Evolutionary conservation across 805 yeast species (phyloP).

Genomic region (Kodamaea kaohsiungensis): DNA sequence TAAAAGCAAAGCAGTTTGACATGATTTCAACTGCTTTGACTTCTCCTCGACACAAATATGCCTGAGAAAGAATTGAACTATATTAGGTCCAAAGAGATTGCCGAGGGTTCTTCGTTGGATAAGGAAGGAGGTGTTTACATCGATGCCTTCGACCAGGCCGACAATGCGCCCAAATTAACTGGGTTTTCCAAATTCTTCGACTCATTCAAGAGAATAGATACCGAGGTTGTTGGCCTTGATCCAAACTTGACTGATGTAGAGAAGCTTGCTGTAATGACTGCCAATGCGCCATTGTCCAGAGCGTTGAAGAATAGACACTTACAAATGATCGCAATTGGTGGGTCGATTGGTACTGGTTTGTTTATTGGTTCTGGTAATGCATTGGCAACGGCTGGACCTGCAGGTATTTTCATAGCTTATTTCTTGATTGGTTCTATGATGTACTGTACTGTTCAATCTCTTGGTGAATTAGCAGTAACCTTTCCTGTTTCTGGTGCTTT

Average conservation of each 20-base stretch:
- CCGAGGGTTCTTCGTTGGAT: constrained; percentile 7
- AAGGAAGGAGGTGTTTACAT: constrained; percentile 6
- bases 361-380: constrained; percentile 68
- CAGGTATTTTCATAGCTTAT: constrained; percentile 59
- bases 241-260: constrained; percentile 20
- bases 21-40: neutral
- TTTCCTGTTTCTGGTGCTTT: constrained; percentile 68
- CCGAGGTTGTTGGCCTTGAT: constrained; percentile 20
- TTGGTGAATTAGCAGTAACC: constrained; percentile 60
- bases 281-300: constrained; percentile 59
- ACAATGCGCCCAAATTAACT: constrained; percentile 1
- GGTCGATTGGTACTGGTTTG: constrained; percentile 68
- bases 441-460: constrained; percentile 59
- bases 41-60: neutral
- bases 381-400: constrained; percentile 63
- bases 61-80: constrained; percentile 7
- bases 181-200: constrained; percentile 16
- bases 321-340: constrained; percentile 69
- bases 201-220: constrained; percentile 21
- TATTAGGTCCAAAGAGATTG: constrained; percentile 5
- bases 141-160: constrained; percentile 1
- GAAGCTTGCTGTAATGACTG: constrained; percentile 32
- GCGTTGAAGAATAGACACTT: constrained; percentile 58
- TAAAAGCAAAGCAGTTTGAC: neutral
- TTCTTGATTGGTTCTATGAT: constrained; percentile 55